phyloP scores from a whole-genome alignment of 1,284 basidiomycete species.

The Microbotryomycetes sp. region DNA sequence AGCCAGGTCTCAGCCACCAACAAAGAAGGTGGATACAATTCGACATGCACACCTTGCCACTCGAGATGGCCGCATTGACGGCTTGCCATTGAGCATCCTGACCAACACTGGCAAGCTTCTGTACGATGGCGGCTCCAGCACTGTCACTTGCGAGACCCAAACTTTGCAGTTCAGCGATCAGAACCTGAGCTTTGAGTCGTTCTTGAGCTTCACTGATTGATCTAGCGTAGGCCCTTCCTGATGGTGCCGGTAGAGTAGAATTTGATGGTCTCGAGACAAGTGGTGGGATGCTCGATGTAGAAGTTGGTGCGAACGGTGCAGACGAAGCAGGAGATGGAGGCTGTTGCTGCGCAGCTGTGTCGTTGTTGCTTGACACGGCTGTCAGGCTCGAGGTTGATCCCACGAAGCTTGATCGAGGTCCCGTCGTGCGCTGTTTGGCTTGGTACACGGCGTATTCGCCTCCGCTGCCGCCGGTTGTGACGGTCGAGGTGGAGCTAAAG shows the following conservation, averaged over 20 bases:
- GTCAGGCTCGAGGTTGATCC: background rate
- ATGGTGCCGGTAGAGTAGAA: constrained; percentile 18
- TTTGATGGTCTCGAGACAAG: constrained; percentile 27
- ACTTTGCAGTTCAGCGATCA: constrained; percentile 32
- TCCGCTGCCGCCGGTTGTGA: no score
- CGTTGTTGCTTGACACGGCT: background rate
- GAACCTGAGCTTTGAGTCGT: constrained; percentile 25
- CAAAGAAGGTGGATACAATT: constrained; percentile 22
- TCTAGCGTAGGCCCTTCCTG: constrained; percentile 13
- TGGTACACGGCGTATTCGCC: constrained; percentile 20
- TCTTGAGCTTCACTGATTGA: constrained; percentile 27
- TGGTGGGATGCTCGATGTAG: constrained; percentile 17
- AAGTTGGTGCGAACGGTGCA: constrained; percentile 15
- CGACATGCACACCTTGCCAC: constrained; percentile 32
- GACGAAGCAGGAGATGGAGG: background rate
- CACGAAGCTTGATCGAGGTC: background rate
- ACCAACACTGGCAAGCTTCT: constrained; percentile 10
- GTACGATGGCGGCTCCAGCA: constrained; percentile 24
- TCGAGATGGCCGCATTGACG: constrained; percentile 12
- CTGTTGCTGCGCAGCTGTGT: no score
- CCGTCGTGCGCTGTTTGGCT: constrained; percentile 1
- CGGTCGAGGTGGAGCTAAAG: no score
- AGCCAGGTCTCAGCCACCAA: no score
- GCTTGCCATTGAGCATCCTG: constrained; percentile 17
- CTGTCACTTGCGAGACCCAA: constrained; percentile 28